Evolutionary conservation across 2,329 filamentous ascomycete genomes (phyloP).

Genomic region (Colletotrichum tabaci): DNA sequence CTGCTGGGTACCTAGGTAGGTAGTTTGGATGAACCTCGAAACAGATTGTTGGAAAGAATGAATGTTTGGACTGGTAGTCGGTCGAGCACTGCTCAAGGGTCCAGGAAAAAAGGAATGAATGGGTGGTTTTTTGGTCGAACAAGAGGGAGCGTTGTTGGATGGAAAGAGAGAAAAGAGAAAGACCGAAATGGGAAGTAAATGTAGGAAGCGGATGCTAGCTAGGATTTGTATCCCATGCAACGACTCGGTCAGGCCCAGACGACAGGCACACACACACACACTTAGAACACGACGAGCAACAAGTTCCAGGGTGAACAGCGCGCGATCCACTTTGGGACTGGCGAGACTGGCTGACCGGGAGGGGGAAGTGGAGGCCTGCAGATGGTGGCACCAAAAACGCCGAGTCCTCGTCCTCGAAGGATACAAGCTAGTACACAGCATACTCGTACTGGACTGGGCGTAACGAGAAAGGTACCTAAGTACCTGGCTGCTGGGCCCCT

Average conservation of each 20-base stretch:
- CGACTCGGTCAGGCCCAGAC: slow-evolving; percentile 2
- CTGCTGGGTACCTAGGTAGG: neutral
- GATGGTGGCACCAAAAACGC: slow-evolving; percentile 19
- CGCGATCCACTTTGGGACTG: slow-evolving; percentile 35
- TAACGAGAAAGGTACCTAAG: too few relatives aligned
- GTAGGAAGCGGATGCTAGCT: slow-evolving; percentile 33
- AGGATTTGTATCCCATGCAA: slow-evolving; percentile 39
- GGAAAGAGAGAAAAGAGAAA: slow-evolving; percentile 23
- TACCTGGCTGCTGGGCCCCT: neutral
- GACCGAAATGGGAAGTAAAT: slow-evolving; percentile 1
- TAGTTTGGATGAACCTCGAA: slow-evolving; percentile 34
- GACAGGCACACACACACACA: neutral
- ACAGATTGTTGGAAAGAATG: slow-evolving; percentile 35
- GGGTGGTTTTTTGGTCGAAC: slow-evolving; percentile 31
- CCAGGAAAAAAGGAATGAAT: slow-evolving; percentile 39
- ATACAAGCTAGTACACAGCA: neutral
- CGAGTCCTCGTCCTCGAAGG: slow-evolving; percentile 8
- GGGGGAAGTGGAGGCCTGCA: slow-evolving; percentile 31
- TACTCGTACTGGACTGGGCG: neutral
- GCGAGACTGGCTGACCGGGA: slow-evolving; percentile 31
- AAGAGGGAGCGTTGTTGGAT: slow-evolving; percentile 40
- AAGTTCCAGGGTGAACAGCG: slow-evolving; percentile 1
- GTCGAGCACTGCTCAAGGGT: slow-evolving; percentile 42
- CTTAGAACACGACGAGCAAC: slow-evolving; percentile 4
- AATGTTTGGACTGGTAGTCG: slow-evolving; percentile 36